phyloP scores from a whole-genome alignment of 2,329 filamentous ascomycete genomes.

The Fusarium duplospermum region DNA sequence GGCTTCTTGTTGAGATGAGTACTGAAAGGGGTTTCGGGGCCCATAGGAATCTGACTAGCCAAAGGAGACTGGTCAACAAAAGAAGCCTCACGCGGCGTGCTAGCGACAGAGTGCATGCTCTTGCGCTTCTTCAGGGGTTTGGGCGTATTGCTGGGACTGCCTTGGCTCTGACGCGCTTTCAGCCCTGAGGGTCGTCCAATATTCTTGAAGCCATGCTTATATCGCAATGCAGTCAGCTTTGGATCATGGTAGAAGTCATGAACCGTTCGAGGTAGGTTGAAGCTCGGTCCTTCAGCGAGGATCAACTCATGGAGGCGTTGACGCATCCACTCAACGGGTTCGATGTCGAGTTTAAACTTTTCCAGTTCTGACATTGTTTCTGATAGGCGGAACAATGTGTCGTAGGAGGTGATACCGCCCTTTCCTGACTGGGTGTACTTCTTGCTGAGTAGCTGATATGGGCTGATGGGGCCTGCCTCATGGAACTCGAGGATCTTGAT shows the following conservation, averaged over 20 bases:
- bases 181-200: constrained; percentile 67
- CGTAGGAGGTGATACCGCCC: constrained; percentile 61
- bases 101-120: constrained; percentile 45
- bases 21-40: constrained; percentile 19
- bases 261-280: constrained; percentile 63
- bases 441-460: constrained; percentile 67
- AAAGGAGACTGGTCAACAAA: constrained; percentile 45
- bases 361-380: constrained; percentile 65
- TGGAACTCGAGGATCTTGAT: constrained; percentile 65
- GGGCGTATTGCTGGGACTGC: constrained; percentile 40
- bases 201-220: constrained; percentile 66
- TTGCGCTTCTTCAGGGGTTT: constrained; percentile 50
- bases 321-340: constrained; percentile 67
- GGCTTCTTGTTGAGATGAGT: constrained; percentile 43
- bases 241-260: constrained; percentile 68
- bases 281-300: constrained; percentile 55
- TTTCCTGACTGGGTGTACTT: constrained; percentile 57
- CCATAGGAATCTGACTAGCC: constrained; percentile 23
- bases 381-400: constrained; percentile 67
- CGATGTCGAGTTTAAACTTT: constrained; percentile 64
- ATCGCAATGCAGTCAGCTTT: constrained; percentile 61
- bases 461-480: constrained; percentile 62
- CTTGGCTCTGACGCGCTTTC: constrained; percentile 48
- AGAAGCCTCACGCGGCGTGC: constrained; percentile 45
- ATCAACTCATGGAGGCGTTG: constrained; percentile 66